Evolutionary conservation across 192 early-diverging fungal species (phyloP).

Genomic region (Podila epicladia): DNA sequence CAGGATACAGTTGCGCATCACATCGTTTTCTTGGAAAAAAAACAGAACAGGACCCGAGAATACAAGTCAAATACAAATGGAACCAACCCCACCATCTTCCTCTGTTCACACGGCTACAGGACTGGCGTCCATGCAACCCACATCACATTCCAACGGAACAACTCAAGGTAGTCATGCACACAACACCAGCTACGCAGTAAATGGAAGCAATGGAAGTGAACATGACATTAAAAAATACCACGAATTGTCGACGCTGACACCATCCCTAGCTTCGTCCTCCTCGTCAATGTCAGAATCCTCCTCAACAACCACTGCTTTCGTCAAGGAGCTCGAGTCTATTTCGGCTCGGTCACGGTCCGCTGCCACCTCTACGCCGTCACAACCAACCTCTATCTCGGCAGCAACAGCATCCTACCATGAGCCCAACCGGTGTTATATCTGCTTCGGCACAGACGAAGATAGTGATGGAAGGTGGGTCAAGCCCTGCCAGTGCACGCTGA

Average conservation of each 20-base stretch:
- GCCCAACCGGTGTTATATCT: slow-evolving; percentile 75
- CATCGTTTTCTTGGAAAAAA: too few relatives aligned
- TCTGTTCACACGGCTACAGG: slow-evolving; percentile 13
- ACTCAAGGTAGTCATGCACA: neutral
- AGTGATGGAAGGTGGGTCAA: slow-evolving; percentile 72
- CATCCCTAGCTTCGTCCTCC: neutral
- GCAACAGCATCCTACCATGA: slow-evolving; percentile 30
- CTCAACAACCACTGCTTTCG: slow-evolving; percentile 8
- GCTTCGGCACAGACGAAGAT: slow-evolving; percentile 73
- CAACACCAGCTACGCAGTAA: neutral
- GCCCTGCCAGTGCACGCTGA: slow-evolving; percentile 78
- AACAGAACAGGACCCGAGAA: neutral
- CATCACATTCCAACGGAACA: neutral
- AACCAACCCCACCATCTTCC: slow-evolving; percentile 13
- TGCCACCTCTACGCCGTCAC: slow-evolving; percentile 1
- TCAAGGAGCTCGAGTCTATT: slow-evolving; percentile 40
- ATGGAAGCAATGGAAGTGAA: neutral
- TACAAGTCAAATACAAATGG: slow-evolving; percentile 8
- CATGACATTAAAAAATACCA: neutral
- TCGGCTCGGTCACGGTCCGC: slow-evolving; percentile 14
- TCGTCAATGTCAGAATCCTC: neutral
- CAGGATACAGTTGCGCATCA: too few relatives aligned
- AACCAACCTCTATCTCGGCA: slow-evolving; percentile 1
- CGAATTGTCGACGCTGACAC: neutral
- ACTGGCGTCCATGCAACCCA: slow-evolving; percentile 5